Evolutionary conservation across 2,329 filamentous ascomycete species (phyloP), one percentile per base, ranked within the genome.

Genomic region (Pseudogymnoascus sp.): DNA sequence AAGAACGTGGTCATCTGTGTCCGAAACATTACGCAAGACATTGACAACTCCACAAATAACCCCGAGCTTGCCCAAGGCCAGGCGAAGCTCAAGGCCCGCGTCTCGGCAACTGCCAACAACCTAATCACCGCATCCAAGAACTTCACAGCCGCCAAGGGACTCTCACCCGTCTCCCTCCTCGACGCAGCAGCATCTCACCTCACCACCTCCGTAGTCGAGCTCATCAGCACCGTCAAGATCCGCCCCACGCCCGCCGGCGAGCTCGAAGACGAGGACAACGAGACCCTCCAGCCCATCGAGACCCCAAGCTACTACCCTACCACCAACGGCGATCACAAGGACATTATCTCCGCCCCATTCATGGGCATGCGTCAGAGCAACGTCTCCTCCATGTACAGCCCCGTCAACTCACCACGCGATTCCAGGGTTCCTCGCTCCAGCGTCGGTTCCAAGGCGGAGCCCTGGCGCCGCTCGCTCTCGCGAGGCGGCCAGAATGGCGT

Each of bases 71-170:
- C 75, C 35, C 81, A 83, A 64, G 77, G 86, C 63, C 83, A 84
- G 64, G 76, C 79, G 26, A 90, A 86, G 71, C 79, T 95, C 62
- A 95, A 90, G 73, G 81, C 83, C 57, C 86, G 87, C 61, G 88
- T 97, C 2, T 95, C 91, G n/a, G 87, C 88, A 2, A 95, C 92
- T 1, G 92, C 94, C 56, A 97, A 97, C 77, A 94, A 92, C 69
- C 79, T 99, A 61, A 96, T 97, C 68, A 97, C 92, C 2, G 90
- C 92, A 1, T 88, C 90, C 33, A 96, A 95, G 76, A 96, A 96
- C 70, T 96, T 94, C 72, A 86, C 89, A 33, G 81, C 83, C 9
- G 86, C 90, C 0, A 85, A 83, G 18, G 94, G 94, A 28, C 82
- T 99, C 30, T 92, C 90, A 1, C 94, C 94, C 0, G 87, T 99